Base-by-base conservation (phyloP, 2,329 filamentous ascomycete genomes). In the Myriosclerotinia duriaeana region DNA sequence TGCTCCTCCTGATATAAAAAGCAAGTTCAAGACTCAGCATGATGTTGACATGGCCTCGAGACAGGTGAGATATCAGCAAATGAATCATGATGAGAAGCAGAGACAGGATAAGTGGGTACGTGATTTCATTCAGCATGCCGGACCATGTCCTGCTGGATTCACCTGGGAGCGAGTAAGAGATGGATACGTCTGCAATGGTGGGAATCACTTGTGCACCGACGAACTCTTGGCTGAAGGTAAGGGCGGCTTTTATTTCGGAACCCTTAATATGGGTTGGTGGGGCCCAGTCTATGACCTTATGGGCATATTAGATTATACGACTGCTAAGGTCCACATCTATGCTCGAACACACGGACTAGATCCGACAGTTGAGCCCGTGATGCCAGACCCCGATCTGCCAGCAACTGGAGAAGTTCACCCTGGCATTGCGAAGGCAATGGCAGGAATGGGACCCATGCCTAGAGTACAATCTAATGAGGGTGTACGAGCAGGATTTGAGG, bases 71-170 rank as follows among this genome's bases (percentile, higher is more conserved):
- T 66, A 70, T 12, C 34, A 62, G 1, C 54, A 26, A 12, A 55
- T 73, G n/a, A 22, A 61, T 7, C 60, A 53, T 2, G 11, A 62
- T 6, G 70, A 73, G 36, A 66, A 65, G 15, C 38, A 60, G 4
- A 48, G 66, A 30, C 71, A 73, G 69, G 71, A 74, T 26, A 9
- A 52, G 30, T 73, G 71, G 71, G 71, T 67, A 0, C 58, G 62
- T 34, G 9, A 36, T 15, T 60, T 55, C 0, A 66, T 72, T 9
- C 11, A 30, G 5, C 40, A 59, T 17, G 58, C 66, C 3, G 64
- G 66, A n/a, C 50, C 52, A 26, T 72, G 69, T 46, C 68, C 69
- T 2, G 62, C 63, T 17, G 55, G 64, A 0, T 70, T 65, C 11
- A 11, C 26, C 4, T 73, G 69, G 70, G 53, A 53, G 7, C 46